Percentiles rank a stretch among this genome's conserved stretches.
phyloP scores from a whole-genome alignment of 2,329 filamentous ascomycete species.

The Fusarium pseudonygamai region DNA sequence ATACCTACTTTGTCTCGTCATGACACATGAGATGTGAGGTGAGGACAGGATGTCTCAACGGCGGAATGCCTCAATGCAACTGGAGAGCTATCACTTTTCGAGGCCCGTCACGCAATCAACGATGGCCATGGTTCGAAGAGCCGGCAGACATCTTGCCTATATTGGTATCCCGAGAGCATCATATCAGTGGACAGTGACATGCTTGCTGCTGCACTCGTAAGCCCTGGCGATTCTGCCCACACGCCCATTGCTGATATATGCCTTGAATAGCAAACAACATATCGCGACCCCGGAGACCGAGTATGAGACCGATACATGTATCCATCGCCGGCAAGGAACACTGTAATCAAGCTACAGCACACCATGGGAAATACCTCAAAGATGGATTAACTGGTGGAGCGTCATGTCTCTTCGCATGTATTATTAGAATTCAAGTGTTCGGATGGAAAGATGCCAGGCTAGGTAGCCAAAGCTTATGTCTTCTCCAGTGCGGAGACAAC shows the following conservation, averaged over 20 bases:
- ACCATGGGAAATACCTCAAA: constrained; percentile 1
- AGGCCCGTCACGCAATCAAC: background rate
- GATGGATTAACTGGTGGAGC: background rate
- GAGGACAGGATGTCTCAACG: background rate
- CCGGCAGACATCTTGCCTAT: background rate
- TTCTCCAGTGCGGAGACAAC: constrained; percentile 17
- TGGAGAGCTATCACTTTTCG: background rate
- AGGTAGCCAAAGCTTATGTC: constrained; percentile 28
- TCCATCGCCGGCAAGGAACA: constrained; percentile 8
- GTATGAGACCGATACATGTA: background rate
- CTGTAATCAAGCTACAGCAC: constrained; percentile 6
- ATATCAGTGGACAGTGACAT: background rate
- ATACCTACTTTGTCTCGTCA: background rate
- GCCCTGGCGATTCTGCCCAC: constrained; percentile 2
- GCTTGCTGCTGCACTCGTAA: background rate
- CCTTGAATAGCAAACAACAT: background rate
- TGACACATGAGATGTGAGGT: background rate
- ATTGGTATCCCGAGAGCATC: constrained; percentile 20
- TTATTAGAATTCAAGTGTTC: background rate
- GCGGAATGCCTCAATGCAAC: background rate
- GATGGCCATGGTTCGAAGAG: background rate
- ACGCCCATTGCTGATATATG: background rate
- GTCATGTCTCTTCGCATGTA: background rate
- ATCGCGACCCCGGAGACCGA: background rate
- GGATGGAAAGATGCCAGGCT: constrained; percentile 18